Evolutionary conservation across 495 filamentous ascomycete species (phyloP), one percentile per base, ranked within the genome.

Genomic region (Staphylotrichum tortipilum): DNA sequence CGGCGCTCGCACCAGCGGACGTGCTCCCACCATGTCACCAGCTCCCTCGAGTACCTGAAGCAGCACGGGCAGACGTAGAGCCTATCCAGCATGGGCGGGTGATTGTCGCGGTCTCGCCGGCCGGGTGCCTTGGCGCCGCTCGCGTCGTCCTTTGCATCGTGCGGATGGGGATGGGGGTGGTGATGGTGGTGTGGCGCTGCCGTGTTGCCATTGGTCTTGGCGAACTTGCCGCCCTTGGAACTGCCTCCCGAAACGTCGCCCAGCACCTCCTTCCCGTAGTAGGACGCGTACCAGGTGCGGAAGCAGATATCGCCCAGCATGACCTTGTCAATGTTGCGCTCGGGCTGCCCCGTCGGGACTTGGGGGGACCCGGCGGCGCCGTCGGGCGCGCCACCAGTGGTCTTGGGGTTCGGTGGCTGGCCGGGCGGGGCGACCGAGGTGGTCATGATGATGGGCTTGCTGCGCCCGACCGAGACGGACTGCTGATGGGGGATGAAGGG

Each of bases 1-100:
- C 50, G 63, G 12, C 50, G 57, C 47, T 75, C 62, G 55, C 76
- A 79, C 19, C 55, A 43, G 14, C 59, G 65, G 9, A 72, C 66
- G 55, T 77, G 72, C 28, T 66, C 64, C 54, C 65, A 65, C 67
- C 70, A 82, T 23, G 78, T 66, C 54, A 78, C 71, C 30, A 84
- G 67, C 58, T 92, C 86, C 50, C 79, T 84, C 4, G 82, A 81
- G 63, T 98, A 98, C 57, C 85, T 88, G 73, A 97, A 96, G 69
- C 92, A 98, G 75, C 79, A 85, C 35, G 84, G 86, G 61, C 92
- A 98, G 33, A 96, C 83, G 53, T 89, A 94, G 9, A 98, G 73
- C 42, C 79, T 69, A 39, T 82, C 80, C 11, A 78, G 63, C 45
- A 75, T 66, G 4, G 57, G 59, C 15, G 59, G 64, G 29, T 54